Evolutionary conservation across 768 basidiomycete genomes (phyloP).

Genomic region (Russula abietina): DNA sequence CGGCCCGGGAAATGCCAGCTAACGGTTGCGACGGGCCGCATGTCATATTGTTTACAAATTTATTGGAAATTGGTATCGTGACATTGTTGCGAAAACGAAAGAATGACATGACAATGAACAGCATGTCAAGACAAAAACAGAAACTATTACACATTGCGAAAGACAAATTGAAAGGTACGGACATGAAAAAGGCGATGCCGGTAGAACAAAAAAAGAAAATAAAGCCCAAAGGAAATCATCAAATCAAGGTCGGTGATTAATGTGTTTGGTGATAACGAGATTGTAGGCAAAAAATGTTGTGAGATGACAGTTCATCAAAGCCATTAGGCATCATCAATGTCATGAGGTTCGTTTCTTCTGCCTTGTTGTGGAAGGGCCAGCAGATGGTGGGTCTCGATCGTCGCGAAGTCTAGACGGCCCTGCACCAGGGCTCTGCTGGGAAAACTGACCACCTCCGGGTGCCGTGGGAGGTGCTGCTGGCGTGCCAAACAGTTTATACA

Average conservation of each 20-base stretch:
- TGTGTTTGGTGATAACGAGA: not conserved
- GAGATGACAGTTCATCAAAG: not conserved
- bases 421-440: constrained; percentile 15
- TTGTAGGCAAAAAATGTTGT: not conserved
- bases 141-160: not conserved
- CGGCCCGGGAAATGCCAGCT: not conserved
- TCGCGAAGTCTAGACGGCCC: constrained; percentile 17
- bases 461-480: constrained; percentile 12
- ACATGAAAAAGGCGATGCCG: constrained; percentile 5
- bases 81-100: not conserved
- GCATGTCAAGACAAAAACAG: not conserved
- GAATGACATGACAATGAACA: not conserved
- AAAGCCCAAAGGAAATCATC: constrained; percentile 10
- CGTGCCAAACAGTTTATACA: constrained; percentile 31
- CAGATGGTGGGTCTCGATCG: constrained; percentile 12
- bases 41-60: not conserved
- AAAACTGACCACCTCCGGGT: not conserved
- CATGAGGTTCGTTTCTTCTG: constrained; percentile 9
- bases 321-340: constrained; percentile 14
- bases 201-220: constrained; percentile 6
- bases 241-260: not conserved
- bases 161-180: not conserved
- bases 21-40: not conserved
- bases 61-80: constrained; percentile 4
- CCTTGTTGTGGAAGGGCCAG: not conserved